phyloP scores from a whole-genome alignment of 176 grass and related monocot species.

The Carex scoparia region DNA sequence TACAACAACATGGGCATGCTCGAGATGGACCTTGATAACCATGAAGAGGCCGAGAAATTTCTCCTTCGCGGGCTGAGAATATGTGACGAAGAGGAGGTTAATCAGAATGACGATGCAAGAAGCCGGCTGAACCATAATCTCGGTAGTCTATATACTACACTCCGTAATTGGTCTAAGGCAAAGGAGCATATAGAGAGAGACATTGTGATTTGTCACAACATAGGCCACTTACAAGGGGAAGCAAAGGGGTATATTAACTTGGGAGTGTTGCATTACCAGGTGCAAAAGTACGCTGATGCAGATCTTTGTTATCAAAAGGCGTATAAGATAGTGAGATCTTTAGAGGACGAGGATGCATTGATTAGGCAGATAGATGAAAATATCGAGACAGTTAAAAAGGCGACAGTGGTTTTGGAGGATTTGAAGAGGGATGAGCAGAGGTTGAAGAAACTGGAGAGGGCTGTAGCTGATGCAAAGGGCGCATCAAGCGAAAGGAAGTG shows the following conservation, averaged over 20 bases:
- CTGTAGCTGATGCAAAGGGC: conserved; percentile 41
- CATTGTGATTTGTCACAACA: conserved; percentile 72
- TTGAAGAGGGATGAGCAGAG: conserved; percentile 74
- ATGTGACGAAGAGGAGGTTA: conserved; percentile 91
- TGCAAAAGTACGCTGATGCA: conserved; percentile 62
- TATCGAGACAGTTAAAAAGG: conserved; percentile 65
- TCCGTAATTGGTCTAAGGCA: conserved; percentile 64
- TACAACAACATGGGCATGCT: conserved; percentile 96
- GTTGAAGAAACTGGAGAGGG: conserved; percentile 70
- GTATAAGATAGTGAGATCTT: conserved; percentile 36
- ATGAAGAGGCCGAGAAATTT: conserved; percentile 63
- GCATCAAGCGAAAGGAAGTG: conserved; percentile 79
- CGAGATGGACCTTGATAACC: conserved; percentile 82
- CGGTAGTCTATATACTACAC: conserved; percentile 70
- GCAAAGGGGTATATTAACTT: conserved; percentile 94
- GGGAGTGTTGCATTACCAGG: conserved; percentile 49
- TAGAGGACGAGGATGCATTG: conserved; percentile 80
- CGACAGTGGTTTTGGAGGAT: conserved; percentile 47
- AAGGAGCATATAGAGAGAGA: conserved; percentile 63
- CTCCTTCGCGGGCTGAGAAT: conserved; percentile 69
- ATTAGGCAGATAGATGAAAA: conserved; percentile 63
- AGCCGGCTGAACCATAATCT: conserved; percentile 91
- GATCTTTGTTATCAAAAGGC: conserved; percentile 69
- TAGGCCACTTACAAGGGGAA: conserved; percentile 78
- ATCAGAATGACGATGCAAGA: conserved; percentile 65